phyloP scores from a whole-genome alignment of 2,329 filamentous ascomycete species.

The Calonectria pseudoturangicola region DNA sequence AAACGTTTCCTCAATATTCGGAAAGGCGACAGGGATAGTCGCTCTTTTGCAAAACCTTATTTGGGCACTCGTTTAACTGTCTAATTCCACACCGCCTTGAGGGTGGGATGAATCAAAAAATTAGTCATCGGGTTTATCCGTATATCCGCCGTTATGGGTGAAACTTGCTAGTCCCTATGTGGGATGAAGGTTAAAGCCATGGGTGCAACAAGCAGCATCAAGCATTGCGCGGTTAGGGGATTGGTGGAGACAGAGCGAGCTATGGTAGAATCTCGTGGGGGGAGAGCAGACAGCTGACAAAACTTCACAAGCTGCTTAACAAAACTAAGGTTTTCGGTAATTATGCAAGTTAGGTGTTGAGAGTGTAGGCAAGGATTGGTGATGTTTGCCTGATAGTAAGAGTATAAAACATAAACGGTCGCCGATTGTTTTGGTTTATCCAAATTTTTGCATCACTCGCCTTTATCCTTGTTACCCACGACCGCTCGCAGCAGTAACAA shows the following conservation, averaged over 20 bases:
- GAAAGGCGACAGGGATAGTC: neutral
- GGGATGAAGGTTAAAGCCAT: neutral
- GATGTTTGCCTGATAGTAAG: neutral
- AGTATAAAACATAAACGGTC: neutral
- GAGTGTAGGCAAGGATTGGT: neutral
- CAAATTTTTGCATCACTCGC: neutral
- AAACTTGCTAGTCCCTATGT: neutral
- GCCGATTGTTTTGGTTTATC: neutral
- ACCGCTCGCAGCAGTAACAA: neutral
- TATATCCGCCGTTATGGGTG: neutral
- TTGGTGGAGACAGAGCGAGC: neutral
- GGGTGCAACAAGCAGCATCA: neutral
- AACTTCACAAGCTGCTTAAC: neutral
- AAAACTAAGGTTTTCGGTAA: neutral
- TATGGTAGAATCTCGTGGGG: neutral
- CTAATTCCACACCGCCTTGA: neutral
- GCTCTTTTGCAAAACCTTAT: neutral
- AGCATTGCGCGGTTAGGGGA: neutral
- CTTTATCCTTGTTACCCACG: neutral
- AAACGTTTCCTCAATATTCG: neutral
- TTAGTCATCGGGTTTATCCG: neutral
- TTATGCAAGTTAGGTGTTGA: neutral
- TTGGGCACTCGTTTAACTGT: neutral
- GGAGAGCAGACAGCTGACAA: constrained; percentile 1
- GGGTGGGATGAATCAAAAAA: neutral